Conservation (phyloP, 352 stramenopile species). For the Plasmopara viticola region DNA sequence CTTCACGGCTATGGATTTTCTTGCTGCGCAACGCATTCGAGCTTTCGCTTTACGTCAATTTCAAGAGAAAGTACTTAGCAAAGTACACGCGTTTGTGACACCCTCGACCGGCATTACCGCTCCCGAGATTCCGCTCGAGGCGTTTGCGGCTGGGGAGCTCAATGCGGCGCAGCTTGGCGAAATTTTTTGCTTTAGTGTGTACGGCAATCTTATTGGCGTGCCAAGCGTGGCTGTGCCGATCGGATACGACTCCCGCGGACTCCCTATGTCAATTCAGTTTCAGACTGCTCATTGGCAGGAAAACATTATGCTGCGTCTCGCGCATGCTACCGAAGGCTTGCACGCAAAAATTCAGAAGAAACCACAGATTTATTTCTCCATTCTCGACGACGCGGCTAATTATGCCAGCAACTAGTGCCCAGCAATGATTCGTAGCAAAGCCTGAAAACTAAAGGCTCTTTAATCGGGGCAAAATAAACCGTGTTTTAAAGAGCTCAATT, state of each 20-base stretch:
- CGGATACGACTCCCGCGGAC: slow-evolving; percentile 46
- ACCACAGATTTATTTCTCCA: slow-evolving; percentile 62
- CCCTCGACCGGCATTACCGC: slow-evolving; percentile 75
- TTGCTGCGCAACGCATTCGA: slow-evolving; percentile 80
- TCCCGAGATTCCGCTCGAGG: slow-evolving; percentile 53
- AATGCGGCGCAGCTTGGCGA: slow-evolving; percentile 47
- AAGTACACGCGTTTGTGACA: slow-evolving; percentile 86
- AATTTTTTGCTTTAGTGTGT: slow-evolving; percentile 80
- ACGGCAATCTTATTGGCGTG: slow-evolving; percentile 85
- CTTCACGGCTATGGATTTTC: slow-evolving; percentile 68
- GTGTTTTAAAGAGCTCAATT: too few relatives aligned
- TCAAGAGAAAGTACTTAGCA: slow-evolving; percentile 63
- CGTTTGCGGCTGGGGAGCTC: slow-evolving; percentile 39
- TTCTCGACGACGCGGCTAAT: slow-evolving; percentile 42
- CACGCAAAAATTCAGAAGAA: slow-evolving; percentile 36
- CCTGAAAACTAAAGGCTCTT: background rate
- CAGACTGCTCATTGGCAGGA: slow-evolving; percentile 74
- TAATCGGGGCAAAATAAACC: too few relatives aligned
- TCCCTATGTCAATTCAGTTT: slow-evolving; percentile 80
- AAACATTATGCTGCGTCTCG: slow-evolving; percentile 61
- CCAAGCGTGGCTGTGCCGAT: slow-evolving; percentile 71
- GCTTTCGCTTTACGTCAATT: slow-evolving; percentile 76
- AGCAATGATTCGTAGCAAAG: background rate
- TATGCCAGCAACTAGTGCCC: slow-evolving; percentile 10
- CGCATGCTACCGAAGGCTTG: slow-evolving; percentile 39